phyloP scores from a whole-genome alignment of 352 stramenopile species.

The Globisporangium mamillatum region DNA sequence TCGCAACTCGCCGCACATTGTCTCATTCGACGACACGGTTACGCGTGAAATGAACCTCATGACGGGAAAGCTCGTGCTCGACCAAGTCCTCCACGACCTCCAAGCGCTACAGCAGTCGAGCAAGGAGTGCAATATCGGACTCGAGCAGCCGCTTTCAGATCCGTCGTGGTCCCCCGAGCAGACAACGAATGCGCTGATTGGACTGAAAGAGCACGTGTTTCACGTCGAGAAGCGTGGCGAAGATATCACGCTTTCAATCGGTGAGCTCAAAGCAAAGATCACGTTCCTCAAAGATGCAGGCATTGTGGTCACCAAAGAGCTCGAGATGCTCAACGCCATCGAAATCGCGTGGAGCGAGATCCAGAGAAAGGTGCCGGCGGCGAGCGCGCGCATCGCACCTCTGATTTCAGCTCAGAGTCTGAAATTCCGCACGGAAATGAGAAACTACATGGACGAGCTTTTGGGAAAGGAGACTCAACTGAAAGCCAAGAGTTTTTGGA shows the following conservation, averaged over 20 bases:
- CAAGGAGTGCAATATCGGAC: constrained; percentile 62
- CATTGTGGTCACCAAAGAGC: constrained; percentile 50
- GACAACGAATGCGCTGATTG: constrained; percentile 60
- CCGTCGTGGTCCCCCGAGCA: constrained; percentile 55
- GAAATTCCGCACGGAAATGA: constrained; percentile 75
- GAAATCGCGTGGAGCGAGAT: constrained; percentile 68
- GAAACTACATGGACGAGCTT: constrained; percentile 80
- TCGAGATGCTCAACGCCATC: constrained; percentile 46
- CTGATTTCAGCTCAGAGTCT: constrained; percentile 57
- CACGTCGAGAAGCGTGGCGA: constrained; percentile 74
- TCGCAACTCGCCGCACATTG: constrained; percentile 88
- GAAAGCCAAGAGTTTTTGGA: constrained; percentile 62
- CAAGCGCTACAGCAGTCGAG: constrained; percentile 57
- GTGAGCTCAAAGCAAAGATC: constrained; percentile 65
- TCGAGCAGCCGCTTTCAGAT: constrained; percentile 69
- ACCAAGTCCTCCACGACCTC: constrained; percentile 67
- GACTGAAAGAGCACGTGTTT: constrained; percentile 77
- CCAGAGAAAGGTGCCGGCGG: constrained; percentile 55
- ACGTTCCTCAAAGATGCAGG: constrained; percentile 62
- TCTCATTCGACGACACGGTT: constrained; percentile 74
- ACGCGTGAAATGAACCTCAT: constrained; percentile 81
- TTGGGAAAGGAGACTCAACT: constrained; percentile 50
- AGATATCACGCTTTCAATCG: constrained; percentile 56
- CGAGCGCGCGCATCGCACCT: constrained; percentile 62
- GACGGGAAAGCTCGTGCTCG: constrained; percentile 76